Base-by-base conservation (phyloP, 2,329 filamentous ascomycete species). In the Ophiostoma pallidulum region DNA sequence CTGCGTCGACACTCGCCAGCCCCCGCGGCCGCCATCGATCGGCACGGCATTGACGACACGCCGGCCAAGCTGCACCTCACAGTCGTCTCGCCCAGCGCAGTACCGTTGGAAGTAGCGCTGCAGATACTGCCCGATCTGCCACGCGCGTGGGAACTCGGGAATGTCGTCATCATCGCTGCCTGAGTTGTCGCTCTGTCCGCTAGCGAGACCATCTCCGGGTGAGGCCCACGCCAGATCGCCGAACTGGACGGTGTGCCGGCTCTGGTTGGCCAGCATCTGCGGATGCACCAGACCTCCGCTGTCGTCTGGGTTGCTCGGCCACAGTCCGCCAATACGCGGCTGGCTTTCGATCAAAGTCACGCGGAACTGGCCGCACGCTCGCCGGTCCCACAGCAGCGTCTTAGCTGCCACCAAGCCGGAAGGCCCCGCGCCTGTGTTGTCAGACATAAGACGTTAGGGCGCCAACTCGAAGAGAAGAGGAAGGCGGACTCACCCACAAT, bases 91-190 rank as follows among this genome's bases (percentile, higher is more conserved):
- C 57, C 4, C 39, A 3, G 65, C 58, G 6, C 80, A 67, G 60
- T 86, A 87, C 38, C 66, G 70, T 31, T 75, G 62, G 4, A 70
- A 57, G 59, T 92, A 94, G 5, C 65, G 67, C 53, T 81, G 69
- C 7, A 92, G 68, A 60, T 94, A 94, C 20, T 67, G 68, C 1
- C 86, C 85, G 4, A 91, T 77, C 65, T 87, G 79, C 78, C 83
- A 87, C 0, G 86, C 87, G 32, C 73, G 78, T 1, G 87, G 87
- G 41, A 92, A 81, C 62, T 83, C 72, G 1, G 82, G 79, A 3
- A 29, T 16, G 1, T 42, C 31, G n/a, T 47, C 41, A 2, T 39
- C 43, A 5, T 24, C 45, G 4, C n/a, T 19, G 4, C 63, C 64
- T 5, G 71, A 65, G 3, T 74, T n/a, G n/a, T n/a, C n/a, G n/a